These are phyloP conservation scores for Malus hybrid DNA, from an alignment of 331 rosid genomes.

Conservation along the genomic window DNA sequence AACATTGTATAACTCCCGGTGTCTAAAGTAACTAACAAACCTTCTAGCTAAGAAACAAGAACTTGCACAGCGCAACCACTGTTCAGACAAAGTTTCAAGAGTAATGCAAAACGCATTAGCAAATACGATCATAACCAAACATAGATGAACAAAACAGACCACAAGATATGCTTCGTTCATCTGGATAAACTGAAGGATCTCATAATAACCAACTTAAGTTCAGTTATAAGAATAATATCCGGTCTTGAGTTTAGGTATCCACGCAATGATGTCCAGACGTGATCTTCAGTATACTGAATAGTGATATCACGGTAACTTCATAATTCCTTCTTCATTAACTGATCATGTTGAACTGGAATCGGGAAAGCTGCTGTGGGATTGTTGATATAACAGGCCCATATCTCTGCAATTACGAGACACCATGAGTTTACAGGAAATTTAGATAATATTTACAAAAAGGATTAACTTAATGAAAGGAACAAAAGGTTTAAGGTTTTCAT, in stretches of 20 bases:
- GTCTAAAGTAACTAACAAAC: background rate
- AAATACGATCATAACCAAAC: background rate
- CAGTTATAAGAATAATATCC: conserved; percentile 8
- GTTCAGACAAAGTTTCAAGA: background rate
- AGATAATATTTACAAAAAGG: background rate
- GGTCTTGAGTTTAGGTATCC: conserved; percentile 9
- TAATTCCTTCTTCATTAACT: conserved; percentile 37
- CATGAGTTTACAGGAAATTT: background rate
- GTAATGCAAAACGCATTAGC: conserved; percentile 4
- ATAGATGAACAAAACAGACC: conserved; percentile 5
- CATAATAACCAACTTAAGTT: conserved; percentile 10
- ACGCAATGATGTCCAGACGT: background rate
- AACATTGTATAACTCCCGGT: background rate
- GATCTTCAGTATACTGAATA: background rate
- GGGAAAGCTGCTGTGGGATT: conserved; percentile 94
- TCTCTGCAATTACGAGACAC: conserved; percentile 50
- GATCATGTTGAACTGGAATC: conserved; percentile 99
- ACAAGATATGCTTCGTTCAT: conserved; percentile 2
- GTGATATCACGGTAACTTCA: conserved; percentile 13
- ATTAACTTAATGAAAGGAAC: background rate
- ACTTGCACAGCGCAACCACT: background rate
- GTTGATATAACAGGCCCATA: conserved; percentile 96
- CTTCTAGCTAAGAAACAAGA: background rate
- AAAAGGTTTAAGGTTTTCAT: background rate
- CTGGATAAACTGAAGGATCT: conserved; percentile 14